Evolutionary conservation across 768 basidiomycete genomes (phyloP).

Genomic region (Leccinum longicurvipes): DNA sequence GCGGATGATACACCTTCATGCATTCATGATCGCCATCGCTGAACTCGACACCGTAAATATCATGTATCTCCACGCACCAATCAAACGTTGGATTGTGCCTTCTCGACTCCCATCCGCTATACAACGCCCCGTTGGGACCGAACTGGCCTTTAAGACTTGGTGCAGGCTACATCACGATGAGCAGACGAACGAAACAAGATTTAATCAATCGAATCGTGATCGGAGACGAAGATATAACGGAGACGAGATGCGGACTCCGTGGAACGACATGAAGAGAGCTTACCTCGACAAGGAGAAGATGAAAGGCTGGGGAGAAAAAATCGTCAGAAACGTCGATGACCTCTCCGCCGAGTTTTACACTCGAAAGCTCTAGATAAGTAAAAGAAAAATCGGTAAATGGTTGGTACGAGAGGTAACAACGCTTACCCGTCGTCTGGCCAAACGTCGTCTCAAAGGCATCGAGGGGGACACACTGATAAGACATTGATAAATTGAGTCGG

Average conservation of each 20-base stretch:
- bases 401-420: too few relatives aligned
- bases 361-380: constrained; percentile 71
- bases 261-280: constrained; percentile 14
- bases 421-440: constrained; percentile 48
- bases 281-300: constrained; percentile 82
- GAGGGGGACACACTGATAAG: constrained; percentile 41
- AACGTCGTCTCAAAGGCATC: constrained; percentile 48
- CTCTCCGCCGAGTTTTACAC: constrained; percentile 74
- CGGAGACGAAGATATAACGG: not conserved
- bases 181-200: not conserved
- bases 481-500: constrained; percentile 27
- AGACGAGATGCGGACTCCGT: not conserved
- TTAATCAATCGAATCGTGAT: not conserved
- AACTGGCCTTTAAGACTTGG: constrained; percentile 93
- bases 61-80: constrained; percentile 51
- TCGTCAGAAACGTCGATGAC: constrained; percentile 85
- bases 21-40: constrained; percentile 42
- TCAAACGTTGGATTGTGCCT: constrained; percentile 87
- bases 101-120: constrained; percentile 90
- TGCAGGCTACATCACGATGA: constrained; percentile 56
- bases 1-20: constrained; percentile 83
- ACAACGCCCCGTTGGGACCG: constrained; percentile 92
- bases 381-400: not conserved
- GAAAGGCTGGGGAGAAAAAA: constrained; percentile 86
- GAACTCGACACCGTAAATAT: too few relatives aligned